Evolutionary conservation across 2,329 filamentous ascomycete genomes (phyloP).

Genomic region (Dactylellina parvicollis): DNA sequence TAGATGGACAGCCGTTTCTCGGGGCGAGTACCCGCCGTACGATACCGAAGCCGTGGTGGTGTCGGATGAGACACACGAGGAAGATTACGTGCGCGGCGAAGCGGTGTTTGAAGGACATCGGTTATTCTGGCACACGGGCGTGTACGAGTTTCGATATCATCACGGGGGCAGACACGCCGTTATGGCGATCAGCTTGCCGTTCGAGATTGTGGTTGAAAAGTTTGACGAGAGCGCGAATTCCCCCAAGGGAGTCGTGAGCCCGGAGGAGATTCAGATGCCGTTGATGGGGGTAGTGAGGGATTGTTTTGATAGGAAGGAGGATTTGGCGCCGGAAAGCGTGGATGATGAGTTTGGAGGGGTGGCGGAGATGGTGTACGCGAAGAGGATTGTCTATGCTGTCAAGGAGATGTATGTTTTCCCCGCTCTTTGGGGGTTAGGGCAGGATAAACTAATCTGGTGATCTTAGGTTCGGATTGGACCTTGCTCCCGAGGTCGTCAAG

Average conservation of each 20-base stretch:
- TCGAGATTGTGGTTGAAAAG: conserved; percentile 83
- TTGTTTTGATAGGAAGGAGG: conserved; percentile 89
- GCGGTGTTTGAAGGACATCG: conserved; percentile 91
- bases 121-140: conserved; percentile 95
- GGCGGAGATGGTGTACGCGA: conserved; percentile 89
- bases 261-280: conserved; percentile 71
- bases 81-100: conserved; percentile 76
- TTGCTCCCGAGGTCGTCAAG: conserved; percentile 88
- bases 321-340: conserved; percentile 82
- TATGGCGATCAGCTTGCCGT: conserved; percentile 92
- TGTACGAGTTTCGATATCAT: conserved; percentile 97
- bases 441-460: neutral
- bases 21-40: conserved; percentile 78
- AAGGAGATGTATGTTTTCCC: conserved; percentile 79
- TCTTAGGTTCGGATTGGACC: conserved; percentile 83
- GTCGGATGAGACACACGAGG: conserved; percentile 64
- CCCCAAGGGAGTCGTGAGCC: conserved; percentile 56
- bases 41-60: conserved; percentile 80
- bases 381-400: conserved; percentile 90
- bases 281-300: conserved; percentile 86
- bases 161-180: conserved; percentile 91
- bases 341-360: conserved; percentile 86
- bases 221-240: conserved; percentile 72
- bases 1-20: conserved; percentile 85
- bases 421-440: neutral